Base-by-base conservation (phyloP, 805 yeast species). In the Saccharomycopsis sp. region DNA sequence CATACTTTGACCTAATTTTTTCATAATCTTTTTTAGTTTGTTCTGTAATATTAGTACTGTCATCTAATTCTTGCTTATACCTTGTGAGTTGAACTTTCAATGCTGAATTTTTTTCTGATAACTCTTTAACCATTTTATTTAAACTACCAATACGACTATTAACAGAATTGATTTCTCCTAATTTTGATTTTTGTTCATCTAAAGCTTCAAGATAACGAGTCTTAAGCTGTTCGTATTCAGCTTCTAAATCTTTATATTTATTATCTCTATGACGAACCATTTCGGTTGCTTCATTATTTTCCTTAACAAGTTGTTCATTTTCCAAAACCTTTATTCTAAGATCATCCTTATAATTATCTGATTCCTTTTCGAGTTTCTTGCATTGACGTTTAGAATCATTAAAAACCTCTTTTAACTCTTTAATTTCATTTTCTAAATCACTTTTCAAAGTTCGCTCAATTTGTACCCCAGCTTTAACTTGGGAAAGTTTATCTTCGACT, bases 51-150 rank as follows among this genome's bases (percentile, higher is more conserved):
- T 45, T 49, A 4, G 34, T 37, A 15, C 17, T 29, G n/a, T 27
- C 25, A 18, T 4, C 15, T 4, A 39, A 15, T 47, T 69, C 69
- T 2, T 54, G 54, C 21, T 60, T 60, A 31, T 61, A 52, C 6
- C 50, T 51, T 20, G 50, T 47, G 2, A 62, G 43, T 30, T 54
- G 54, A 1, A 49, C 41, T 20, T 50, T 54, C n/a, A 63, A 39
- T 9, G 48, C 40, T 3, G 49, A 49, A 5, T 42, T 44, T 31
- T 50, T 48, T 23, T 40, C 43, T 10, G 25, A 31, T 10, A 44
- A 25, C 10, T 34, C 41, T 13, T 26, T 44, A 14, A 41, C 20
- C 23, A 14, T 27, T 9, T n/a, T 21, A 17, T 31, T 33, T 4
- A 41, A 14, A 18, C 5, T 19, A 6, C 40, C 32, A 23, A 43